Evolutionary conservation across 2,329 filamentous ascomycete genomes (phyloP).

Genomic region (Bipolaris gigantea): DNA sequence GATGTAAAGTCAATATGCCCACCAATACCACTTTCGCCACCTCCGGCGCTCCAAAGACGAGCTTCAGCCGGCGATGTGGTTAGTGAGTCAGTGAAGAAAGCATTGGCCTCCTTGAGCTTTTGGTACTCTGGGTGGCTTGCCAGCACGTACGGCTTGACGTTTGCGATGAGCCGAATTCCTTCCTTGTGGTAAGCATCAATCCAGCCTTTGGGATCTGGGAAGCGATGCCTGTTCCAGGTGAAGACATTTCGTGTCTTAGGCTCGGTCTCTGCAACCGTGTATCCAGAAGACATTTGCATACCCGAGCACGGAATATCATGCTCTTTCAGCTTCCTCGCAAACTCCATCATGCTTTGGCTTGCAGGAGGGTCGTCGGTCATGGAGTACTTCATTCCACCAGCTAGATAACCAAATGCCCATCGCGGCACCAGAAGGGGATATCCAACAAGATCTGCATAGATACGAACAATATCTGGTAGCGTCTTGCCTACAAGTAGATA

Average conservation of each 20-base stretch:
- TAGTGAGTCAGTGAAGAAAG: constrained; percentile 64
- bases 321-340: constrained; percentile 63
- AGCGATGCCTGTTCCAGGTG: constrained; percentile 71
- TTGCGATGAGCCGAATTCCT: constrained; percentile 69
- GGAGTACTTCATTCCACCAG: constrained; percentile 66
- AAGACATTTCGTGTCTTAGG: constrained; percentile 73
- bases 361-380: constrained; percentile 60
- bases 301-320: constrained; percentile 71
- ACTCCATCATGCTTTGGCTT: constrained; percentile 60
- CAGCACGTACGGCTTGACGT: constrained; percentile 74
- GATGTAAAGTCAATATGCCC: constrained; percentile 76
- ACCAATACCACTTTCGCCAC: constrained; percentile 69
- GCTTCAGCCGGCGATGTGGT: constrained; percentile 56
- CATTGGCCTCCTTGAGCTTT: constrained; percentile 60
- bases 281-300: constrained; percentile 73
- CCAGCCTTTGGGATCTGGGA: constrained; percentile 68
- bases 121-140: constrained; percentile 67
- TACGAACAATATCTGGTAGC: constrained; percentile 64
- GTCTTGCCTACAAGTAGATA: constrained; percentile 69
- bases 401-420: constrained; percentile 74
- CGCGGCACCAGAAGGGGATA: constrained; percentile 69
- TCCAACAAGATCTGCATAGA: constrained; percentile 69
- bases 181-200: constrained; percentile 63
- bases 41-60: constrained; percentile 71
- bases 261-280: constrained; percentile 66